Conservation (phyloP, 2,329 filamentous ascomycete species). For the Clonostachys solani region DNA sequence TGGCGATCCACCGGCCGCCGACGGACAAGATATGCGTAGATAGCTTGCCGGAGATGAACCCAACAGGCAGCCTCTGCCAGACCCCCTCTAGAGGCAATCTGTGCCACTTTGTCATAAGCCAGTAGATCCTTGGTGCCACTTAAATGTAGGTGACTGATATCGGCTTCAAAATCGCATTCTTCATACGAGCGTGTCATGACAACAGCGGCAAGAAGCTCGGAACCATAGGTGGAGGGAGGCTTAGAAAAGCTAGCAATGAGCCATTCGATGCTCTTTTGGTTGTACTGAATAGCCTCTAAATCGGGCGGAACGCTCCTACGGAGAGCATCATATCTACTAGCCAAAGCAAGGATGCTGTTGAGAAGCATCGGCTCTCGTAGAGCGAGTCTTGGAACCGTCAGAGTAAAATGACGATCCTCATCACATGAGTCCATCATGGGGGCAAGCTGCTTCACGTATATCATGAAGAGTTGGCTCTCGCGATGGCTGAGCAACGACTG, state of each 20-base stretch:
- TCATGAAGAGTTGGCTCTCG: not conserved
- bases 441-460: not conserved
- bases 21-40: slow-evolving; percentile 26
- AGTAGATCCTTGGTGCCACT: slow-evolving; percentile 29
- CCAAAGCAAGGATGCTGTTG: slow-evolving; percentile 39
- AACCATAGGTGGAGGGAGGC: slow-evolving; percentile 34
- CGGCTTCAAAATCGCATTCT: slow-evolving; percentile 24
- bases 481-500: not conserved
- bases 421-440: slow-evolving; percentile 5
- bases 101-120: slow-evolving; percentile 21
- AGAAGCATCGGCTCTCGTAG: slow-evolving; percentile 38
- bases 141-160: slow-evolving; percentile 31
- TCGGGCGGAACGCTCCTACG: slow-evolving; percentile 17
- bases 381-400: slow-evolving; percentile 39
- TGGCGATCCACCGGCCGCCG: slow-evolving; percentile 9
- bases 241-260: slow-evolving; percentile 38
- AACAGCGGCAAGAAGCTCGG: slow-evolving; percentile 39
- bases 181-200: slow-evolving; percentile 44
- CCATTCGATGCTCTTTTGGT: slow-evolving; percentile 35
- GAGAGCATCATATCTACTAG: slow-evolving; percentile 37
- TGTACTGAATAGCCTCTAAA: not conserved
- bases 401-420: slow-evolving; percentile 29
- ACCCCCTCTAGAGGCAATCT: slow-evolving; percentile 27
- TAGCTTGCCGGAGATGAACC: slow-evolving; percentile 32
- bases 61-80: slow-evolving; percentile 31